Evolutionary conservation across 495 filamentous ascomycete genomes (phyloP), one percentile per base, ranked within the genome.

Genomic region (Parmelia sp.): DNA sequence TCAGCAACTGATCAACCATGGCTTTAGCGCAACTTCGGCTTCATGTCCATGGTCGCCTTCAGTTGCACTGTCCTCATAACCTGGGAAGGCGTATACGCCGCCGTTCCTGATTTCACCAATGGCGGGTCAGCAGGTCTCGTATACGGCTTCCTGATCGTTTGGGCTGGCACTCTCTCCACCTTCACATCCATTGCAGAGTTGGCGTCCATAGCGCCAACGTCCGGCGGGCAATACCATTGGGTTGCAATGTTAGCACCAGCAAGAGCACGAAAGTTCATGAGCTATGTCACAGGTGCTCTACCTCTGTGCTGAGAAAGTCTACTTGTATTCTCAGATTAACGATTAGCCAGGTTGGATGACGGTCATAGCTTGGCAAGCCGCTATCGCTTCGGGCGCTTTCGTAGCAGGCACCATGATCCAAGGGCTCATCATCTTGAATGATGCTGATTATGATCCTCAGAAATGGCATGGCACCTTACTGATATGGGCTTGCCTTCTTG

Each of bases 191-290:
- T n/a, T n/a, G n/a, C n/a, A n/a, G n/a, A n/a, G n/a, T n/a, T n/a
- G n/a, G n/a, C n/a, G n/a, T n/a, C n/a, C n/a, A n/a, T n/a, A n/a
- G n/a, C n/a, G n/a, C 74, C 75, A 1, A 75, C 75, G 47, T 71
- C 75, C 1, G 77, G 75, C 60, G 76, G 73, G 1, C 76, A 79
- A 62, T 78, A 79, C 45, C 77, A 76, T 58, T 80, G 75, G 76
- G 77, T 76, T 37, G 72, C 73, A 8, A 75, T 78, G 65, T 68
- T 77, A 14, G 73, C 73, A 15, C 76, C 77, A 31, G 65, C 51
- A 21, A 71, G 58, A 5, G 76, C 60, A 64, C 74, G 71, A 58
- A 72, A 70, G 31, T 72, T 71, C 36, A 73, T 70, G 37, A 77
- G 71, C 64, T 79, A 74, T 57, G 66, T 77, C 33, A 76, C 74